These are phyloP conservation scores for Mycena vulgaris DNA, from an alignment of 768 basidiomycete species.

Conservation along the genomic window DNA sequence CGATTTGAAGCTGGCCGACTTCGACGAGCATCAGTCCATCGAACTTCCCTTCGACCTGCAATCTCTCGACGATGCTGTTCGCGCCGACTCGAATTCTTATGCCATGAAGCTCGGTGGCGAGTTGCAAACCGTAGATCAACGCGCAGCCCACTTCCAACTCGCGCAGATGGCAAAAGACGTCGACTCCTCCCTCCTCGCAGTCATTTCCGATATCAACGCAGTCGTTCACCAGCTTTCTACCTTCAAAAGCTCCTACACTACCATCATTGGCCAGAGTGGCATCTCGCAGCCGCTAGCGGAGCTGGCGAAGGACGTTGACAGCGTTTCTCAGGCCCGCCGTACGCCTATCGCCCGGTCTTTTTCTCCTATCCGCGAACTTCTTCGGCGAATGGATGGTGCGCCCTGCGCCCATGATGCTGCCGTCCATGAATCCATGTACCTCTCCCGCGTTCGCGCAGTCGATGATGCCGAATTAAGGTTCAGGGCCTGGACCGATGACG, in stretches of 20 bases:
- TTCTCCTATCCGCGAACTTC: constrained; percentile 67
- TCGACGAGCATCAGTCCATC: constrained; percentile 49
- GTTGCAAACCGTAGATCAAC: constrained; percentile 64
- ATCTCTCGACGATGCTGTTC: constrained; percentile 75
- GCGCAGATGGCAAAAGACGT: constrained; percentile 69
- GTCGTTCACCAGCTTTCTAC: constrained; percentile 57
- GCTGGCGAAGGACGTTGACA: constrained; percentile 56
- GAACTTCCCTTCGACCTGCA: constrained; percentile 71
- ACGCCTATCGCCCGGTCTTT: constrained; percentile 62
- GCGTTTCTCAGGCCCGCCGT: constrained; percentile 51
- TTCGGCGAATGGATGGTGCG: constrained; percentile 69
- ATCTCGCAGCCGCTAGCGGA: constrained; percentile 53
- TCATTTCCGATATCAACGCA: constrained; percentile 55
- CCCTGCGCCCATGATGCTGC: constrained; percentile 60
- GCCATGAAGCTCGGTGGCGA: constrained; percentile 74
- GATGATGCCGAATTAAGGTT: constrained; percentile 68
- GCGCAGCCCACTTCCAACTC: constrained; percentile 64
- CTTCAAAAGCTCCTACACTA: constrained; percentile 54
- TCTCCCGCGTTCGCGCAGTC: constrained; percentile 63
- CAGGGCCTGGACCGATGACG: constrained; percentile 63
- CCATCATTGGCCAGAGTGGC: constrained; percentile 44
- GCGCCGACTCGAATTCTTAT: constrained; percentile 78
- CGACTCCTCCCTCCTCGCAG: constrained; percentile 58
- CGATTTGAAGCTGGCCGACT: constrained; percentile 54
- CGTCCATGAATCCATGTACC: constrained; percentile 64